Conservation (phyloP, 768 basidiomycete species). For the Pleurotus pulmonarius region DNA sequence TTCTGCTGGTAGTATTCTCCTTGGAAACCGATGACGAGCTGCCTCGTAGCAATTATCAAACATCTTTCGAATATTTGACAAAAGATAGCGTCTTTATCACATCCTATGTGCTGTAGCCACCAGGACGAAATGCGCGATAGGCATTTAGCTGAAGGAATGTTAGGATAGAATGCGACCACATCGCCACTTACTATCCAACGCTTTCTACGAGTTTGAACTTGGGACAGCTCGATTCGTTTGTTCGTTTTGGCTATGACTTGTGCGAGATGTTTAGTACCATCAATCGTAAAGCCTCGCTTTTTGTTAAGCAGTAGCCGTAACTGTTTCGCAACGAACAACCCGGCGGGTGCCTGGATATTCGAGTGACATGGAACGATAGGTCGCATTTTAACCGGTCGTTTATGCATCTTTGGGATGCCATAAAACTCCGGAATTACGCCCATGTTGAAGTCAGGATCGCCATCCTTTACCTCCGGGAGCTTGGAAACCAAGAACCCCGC, state of each 20-base stretch:
- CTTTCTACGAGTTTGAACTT: neutral
- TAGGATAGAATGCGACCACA: constrained; percentile 30
- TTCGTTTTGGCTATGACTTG: constrained; percentile 22
- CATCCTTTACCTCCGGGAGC: no score
- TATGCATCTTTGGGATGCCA: constrained; percentile 32
- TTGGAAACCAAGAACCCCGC: no score
- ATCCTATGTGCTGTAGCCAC: constrained; percentile 3
- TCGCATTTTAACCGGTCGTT: constrained; percentile 22
- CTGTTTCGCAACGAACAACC: constrained; percentile 25
- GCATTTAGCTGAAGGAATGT: constrained; percentile 17
- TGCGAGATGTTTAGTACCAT: constrained; percentile 28
- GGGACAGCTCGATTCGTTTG: constrained; percentile 1
- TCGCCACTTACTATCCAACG: constrained; percentile 26
- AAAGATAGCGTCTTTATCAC: constrained; percentile 1
- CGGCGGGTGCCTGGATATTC: constrained; percentile 22
- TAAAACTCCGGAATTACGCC: constrained; percentile 14
- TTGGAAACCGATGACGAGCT: constrained; percentile 19
- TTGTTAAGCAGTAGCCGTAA: constrained; percentile 24
- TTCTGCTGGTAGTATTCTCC: constrained; percentile 20
- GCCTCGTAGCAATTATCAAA: constrained; percentile 12
- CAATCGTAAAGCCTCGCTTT: constrained; percentile 22
- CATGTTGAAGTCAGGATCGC: neutral
- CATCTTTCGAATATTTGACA: neutral
- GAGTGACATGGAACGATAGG: constrained; percentile 29
- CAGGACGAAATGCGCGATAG: constrained; percentile 14